These are phyloP conservation scores for Fusarium praegraminearum DNA, from an alignment of 2,329 filamentous ascomycete species.

Conservation along the genomic window DNA sequence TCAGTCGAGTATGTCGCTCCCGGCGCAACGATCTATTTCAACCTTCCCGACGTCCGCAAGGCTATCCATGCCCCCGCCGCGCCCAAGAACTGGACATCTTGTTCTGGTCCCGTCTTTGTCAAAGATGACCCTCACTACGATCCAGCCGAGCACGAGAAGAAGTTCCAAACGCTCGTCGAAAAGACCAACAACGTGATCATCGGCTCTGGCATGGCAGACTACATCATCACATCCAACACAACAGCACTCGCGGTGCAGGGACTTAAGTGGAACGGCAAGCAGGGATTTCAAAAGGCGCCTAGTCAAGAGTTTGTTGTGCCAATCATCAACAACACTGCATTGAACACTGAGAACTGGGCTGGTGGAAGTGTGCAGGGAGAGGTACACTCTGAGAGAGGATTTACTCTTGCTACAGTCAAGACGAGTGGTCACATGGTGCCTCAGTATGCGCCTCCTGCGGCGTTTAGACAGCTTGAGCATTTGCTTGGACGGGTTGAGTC, in stretches of 20 bases:
- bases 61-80: slow-evolving; percentile 6
- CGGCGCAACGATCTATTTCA: slow-evolving; percentile 4
- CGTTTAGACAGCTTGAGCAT: slow-evolving; percentile 19
- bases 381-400: slow-evolving; percentile 7
- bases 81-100: slow-evolving; percentile 14
- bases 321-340: slow-evolving; percentile 8
- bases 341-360: slow-evolving; percentile 25
- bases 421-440: slow-evolving; percentile 29
- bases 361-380: slow-evolving; percentile 20
- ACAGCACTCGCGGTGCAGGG: slow-evolving; percentile 8
- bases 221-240: slow-evolving; percentile 27
- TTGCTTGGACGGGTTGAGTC: slow-evolving; percentile 28
- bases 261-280: slow-evolving; percentile 16
- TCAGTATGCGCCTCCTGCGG: slow-evolving; percentile 23
- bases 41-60: slow-evolving; percentile 10
- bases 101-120: slow-evolving; percentile 7
- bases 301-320: slow-evolving; percentile 20
- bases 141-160: slow-evolving; percentile 11
- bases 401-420: slow-evolving; percentile 17
- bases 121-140: slow-evolving; percentile 1
- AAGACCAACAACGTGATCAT: slow-evolving; percentile 25
- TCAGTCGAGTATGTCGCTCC: slow-evolving; percentile 13
- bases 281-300: slow-evolving; percentile 9
- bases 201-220: slow-evolving; percentile 16
- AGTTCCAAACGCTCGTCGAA: slow-evolving; percentile 18